Conservation (phyloP, 192 early-diverging fungal genomes). For the Podila verticillata region DNA sequence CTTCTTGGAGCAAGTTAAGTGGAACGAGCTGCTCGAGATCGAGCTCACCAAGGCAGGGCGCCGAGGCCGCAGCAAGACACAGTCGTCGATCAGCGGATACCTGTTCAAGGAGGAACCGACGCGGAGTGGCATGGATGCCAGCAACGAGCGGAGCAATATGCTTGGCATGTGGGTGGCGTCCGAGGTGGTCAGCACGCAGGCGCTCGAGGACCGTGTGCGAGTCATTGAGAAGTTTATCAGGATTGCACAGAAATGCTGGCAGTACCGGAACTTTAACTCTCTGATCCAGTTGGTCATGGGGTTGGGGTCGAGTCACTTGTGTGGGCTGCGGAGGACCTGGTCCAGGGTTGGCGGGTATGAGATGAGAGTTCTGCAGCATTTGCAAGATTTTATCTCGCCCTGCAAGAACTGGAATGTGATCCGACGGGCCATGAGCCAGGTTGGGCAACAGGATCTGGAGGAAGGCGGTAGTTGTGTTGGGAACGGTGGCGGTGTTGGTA, state of each 20-base stretch:
- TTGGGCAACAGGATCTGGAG: constrained; percentile 28
- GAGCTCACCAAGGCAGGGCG: constrained; percentile 51
- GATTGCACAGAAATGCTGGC: constrained; percentile 68
- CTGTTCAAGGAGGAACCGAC: constrained; percentile 11
- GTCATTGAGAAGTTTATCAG: constrained; percentile 73
- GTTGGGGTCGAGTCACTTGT: constrained; percentile 61
- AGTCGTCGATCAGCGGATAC: constrained; percentile 35
- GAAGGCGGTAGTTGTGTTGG: neutral
- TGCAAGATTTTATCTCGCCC: constrained; percentile 63
- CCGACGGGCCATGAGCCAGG: constrained; percentile 61
- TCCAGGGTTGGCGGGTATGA: constrained; percentile 52
- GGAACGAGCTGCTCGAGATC: constrained; percentile 63
- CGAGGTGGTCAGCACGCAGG: constrained; percentile 57
- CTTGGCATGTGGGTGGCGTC: constrained; percentile 68
- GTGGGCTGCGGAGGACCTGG: constrained; percentile 65
- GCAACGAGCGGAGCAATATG: constrained; percentile 43
- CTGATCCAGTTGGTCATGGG: constrained; percentile 67
- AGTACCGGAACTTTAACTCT: constrained; percentile 66
- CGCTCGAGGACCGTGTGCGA: constrained; percentile 57
- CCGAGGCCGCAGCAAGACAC: constrained; percentile 5
- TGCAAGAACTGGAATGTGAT: constrained; percentile 66
- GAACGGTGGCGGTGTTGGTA: neutral
- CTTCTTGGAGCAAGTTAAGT: constrained; percentile 58
- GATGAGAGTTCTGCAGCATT: constrained; percentile 55
- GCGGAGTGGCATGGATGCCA: constrained; percentile 35